Percentiles rank a stretch among this genome's conserved stretches.
Evolutionary conservation across 208 protist genomes (phyloP).

Genomic region (Leishmania braziliensis): DNA sequence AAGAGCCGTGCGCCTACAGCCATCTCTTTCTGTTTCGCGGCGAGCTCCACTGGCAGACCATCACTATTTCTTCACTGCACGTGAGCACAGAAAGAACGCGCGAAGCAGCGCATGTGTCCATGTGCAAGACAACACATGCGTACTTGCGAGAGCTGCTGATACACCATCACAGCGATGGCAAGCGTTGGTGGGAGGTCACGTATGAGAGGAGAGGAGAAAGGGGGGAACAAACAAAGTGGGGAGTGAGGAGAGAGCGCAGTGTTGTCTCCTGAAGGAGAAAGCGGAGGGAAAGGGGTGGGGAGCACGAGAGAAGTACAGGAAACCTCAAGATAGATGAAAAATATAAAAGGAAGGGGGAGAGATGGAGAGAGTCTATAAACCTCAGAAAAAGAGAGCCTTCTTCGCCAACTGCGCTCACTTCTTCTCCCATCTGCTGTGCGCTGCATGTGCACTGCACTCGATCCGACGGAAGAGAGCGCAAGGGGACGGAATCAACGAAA

Average conservation of each 20-base stretch:
- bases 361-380: neutral
- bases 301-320: neutral
- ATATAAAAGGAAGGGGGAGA: neutral
- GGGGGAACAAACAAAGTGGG: neutral
- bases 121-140: neutral
- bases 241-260: neutral
- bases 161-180: neutral
- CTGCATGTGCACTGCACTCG: neutral
- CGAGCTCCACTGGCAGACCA: neutral
- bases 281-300: neutral
- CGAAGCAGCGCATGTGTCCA: neutral
- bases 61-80: neutral
- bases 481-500: neutral
- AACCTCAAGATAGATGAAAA: neutral
- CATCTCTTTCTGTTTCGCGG: neutral
- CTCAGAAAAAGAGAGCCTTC: neutral
- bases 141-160: neutral
- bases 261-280: neutral
- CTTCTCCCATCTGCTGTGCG: neutral
- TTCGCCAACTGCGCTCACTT: neutral
- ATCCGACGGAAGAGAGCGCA: neutral
- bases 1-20: neutral
- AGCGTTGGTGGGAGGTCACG: neutral
- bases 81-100: neutral
- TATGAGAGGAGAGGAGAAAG: neutral